Evolutionary conservation across 2,329 filamentous ascomycete species (phyloP), one percentile per base, ranked within the genome.

Genomic region (Penicillium sp.): DNA sequence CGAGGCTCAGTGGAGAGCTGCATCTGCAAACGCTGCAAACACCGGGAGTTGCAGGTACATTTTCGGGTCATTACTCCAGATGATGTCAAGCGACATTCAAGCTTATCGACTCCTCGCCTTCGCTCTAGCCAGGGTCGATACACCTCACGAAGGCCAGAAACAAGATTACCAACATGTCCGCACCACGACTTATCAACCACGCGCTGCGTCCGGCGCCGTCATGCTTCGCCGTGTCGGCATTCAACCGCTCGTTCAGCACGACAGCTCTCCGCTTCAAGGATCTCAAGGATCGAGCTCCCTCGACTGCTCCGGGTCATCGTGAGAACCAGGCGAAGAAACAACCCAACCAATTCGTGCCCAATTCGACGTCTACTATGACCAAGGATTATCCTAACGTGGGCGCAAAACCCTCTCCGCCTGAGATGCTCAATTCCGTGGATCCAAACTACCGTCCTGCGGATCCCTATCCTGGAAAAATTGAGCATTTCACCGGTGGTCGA

Each of bases 401-500:
- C 42, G 66, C 69, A 35, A 70, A 76, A 47, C 68, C 69, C 10
- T 55, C 74, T 16, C 78, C 79, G 7, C 79, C 79, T 2, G 79
- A 82, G 59, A 56, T 82, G 43, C 60, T 82, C 47, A 73, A 68
- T 50, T 72, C 71, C 13, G 71, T 73, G 35, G 74, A 80, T 49
- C 63, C 67, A 11, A 65, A 74, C 33, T 81, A 75, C 56, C 61
- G 64, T 7, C 77, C 77, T 29, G 76, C 75, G 51, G 78, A 82
- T 57, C 70, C 74, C 1, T 69, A 74, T 33, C 76, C 77, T 0
- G 75, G 79, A 52, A 80, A 78, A 56, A 79, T 78, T 6, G 73
- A 81, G 57, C 69, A 74, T 44, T 80, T 81, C 74, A 82, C 77
- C 0, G 79, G 79, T 18, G 77, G 76, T 31, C 76, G 75, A 9